These are phyloP conservation scores for Phytophthora pluvialis DNA, from an alignment of 352 stramenopile genomes.

Conservation along the genomic window DNA sequence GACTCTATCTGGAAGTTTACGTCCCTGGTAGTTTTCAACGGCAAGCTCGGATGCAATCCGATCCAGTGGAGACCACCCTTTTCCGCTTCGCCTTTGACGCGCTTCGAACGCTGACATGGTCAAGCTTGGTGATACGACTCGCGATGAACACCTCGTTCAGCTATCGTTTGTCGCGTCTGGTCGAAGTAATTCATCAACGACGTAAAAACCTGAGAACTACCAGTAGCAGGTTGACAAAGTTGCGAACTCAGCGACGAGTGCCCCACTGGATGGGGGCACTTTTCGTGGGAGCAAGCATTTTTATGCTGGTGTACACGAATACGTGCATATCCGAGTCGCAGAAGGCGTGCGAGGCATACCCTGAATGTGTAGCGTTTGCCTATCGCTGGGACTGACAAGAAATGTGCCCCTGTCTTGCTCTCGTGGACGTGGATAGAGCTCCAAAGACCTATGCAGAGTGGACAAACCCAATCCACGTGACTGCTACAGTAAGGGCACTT, in stretches of 20 bases:
- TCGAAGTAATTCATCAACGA: slow-evolving; percentile 22
- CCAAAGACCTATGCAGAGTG: slow-evolving; percentile 34
- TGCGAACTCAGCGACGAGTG: slow-evolving; percentile 2
- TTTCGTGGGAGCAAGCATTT: slow-evolving; percentile 7
- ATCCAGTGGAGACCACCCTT: slow-evolving; percentile 18
- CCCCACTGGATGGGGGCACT: slow-evolving; percentile 8
- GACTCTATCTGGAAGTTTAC: slow-evolving; percentile 22
- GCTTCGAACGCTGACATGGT: slow-evolving; percentile 22
- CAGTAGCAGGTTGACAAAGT: neutral
- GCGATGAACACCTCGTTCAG: slow-evolving; percentile 36
- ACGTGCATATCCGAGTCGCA: slow-evolving; percentile 18
- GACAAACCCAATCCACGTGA: slow-evolving; percentile 29
- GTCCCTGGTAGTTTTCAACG: slow-evolving; percentile 20
- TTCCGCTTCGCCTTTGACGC: slow-evolving; percentile 35
- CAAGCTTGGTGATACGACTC: slow-evolving; percentile 11
- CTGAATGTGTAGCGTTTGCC: slow-evolving; percentile 34
- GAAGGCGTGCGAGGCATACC: slow-evolving; percentile 11
- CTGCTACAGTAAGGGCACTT: slow-evolving; percentile 26
- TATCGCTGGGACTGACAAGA: slow-evolving; percentile 27
- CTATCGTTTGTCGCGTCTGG: slow-evolving; percentile 25
- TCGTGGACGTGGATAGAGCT: slow-evolving; percentile 33
- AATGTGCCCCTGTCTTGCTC: slow-evolving; percentile 42
- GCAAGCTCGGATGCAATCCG: slow-evolving; percentile 14
- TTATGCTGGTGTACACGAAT: slow-evolving; percentile 16
- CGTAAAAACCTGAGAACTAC: neutral